Evolutionary conservation across 139 green algal species (phyloP).

Genomic region (Chlamydomonas eustigma): DNA sequence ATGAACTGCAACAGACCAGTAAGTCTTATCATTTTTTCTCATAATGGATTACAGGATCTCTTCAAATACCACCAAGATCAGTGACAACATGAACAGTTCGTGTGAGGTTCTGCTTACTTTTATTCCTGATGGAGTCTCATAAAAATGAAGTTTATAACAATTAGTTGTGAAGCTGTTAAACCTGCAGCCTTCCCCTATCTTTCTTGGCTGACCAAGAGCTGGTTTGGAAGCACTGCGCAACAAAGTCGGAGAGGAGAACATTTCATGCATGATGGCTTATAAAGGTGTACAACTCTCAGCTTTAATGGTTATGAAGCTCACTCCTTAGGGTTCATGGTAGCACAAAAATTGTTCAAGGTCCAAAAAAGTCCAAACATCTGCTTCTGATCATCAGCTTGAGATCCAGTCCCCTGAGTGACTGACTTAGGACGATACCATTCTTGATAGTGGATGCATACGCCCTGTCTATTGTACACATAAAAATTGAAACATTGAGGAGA

Average conservation of each 20-base stretch:
- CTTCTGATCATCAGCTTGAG: constrained; percentile 81
- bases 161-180: constrained; percentile 71
- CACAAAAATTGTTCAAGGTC: constrained; percentile 79
- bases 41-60: background rate
- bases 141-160: constrained; percentile 90
- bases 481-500: constrained; percentile 47
- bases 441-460: constrained; percentile 78
- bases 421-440: constrained; percentile 82
- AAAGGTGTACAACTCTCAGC: constrained; percentile 37
- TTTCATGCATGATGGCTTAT: background rate
- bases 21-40: background rate
- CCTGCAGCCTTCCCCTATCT: background rate
- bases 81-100: too few species aligned
- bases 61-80: too few species aligned
- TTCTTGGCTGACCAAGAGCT: background rate
- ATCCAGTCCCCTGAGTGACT: constrained; percentile 65
- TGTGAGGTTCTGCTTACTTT: too few species aligned
- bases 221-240: background rate
- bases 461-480: constrained; percentile 83
- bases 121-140: constrained; percentile 84
- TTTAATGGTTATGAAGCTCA: constrained; percentile 21
- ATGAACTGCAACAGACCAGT: background rate
- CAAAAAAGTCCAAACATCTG: constrained; percentile 94
- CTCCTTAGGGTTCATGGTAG: constrained; percentile 80
- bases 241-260: background rate